A percentile compares a stretch with the other conserved stretches of the same genome.
These are phyloP conservation scores for Colletotrichum cordylinicola DNA, from an alignment of 2,329 filamentous ascomycete species.

Conservation along the genomic window DNA sequence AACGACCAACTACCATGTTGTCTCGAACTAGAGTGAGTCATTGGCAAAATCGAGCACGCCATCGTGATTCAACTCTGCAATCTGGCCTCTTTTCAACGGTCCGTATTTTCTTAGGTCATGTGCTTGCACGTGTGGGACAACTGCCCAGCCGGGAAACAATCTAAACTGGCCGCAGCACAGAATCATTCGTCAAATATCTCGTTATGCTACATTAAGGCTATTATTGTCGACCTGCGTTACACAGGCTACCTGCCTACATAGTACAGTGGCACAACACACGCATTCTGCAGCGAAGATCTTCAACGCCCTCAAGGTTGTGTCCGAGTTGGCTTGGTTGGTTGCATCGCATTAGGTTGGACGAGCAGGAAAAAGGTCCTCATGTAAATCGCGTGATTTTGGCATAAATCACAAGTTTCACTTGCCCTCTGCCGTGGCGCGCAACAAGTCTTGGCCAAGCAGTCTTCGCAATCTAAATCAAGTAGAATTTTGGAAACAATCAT, in stretches of 20 bases:
- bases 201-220: background rate
- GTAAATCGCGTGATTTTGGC: background rate
- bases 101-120: rapidly evolving
- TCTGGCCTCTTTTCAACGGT: background rate
- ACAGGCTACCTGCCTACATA: background rate
- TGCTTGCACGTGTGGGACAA: background rate
- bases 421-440: background rate
- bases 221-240: background rate
- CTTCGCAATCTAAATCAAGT: background rate
- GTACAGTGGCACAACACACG: background rate
- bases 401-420: background rate
- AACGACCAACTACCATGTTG: background rate
- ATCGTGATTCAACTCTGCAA: background rate
- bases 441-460: background rate
- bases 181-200: background rate
- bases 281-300: background rate
- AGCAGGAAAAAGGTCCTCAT: background rate
- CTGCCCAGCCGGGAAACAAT: background rate
- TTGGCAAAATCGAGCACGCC: background rate
- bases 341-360: background rate
- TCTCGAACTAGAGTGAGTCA: background rate
- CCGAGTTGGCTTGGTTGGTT: background rate
- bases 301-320: background rate
- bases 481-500: background rate
- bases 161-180: background rate